Conservation (phyloP, 805 yeast species). For the Myxozyma geophila region DNA sequence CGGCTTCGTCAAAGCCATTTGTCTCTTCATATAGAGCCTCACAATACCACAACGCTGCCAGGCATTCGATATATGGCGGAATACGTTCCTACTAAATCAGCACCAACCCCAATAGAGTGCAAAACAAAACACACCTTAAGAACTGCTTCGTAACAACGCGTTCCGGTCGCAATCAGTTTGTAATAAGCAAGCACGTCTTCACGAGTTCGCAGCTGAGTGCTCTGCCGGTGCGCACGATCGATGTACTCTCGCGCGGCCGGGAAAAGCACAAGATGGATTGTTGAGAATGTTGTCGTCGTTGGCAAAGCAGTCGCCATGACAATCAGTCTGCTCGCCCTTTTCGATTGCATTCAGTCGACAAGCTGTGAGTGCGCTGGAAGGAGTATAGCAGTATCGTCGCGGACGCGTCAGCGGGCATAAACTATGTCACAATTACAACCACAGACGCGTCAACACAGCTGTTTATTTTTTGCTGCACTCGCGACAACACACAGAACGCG, state of each 20-base stretch:
- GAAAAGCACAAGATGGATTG: conserved; percentile 27
- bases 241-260: conserved; percentile 30
- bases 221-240: conserved; percentile 18
- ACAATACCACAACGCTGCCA: conserved; percentile 32
- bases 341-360: no score
- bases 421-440: background rate
- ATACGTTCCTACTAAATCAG: conserved; percentile 22
- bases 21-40: conserved; percentile 27
- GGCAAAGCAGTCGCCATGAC: conserved; percentile 5
- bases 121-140: conserved; percentile 10
- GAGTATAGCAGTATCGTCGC: background rate
- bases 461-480: background rate
- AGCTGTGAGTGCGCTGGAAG: background rate
- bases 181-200: conserved; percentile 31
- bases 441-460: conserved; percentile 2
- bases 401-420: conserved; percentile 5
- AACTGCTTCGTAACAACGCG: conserved; percentile 33
- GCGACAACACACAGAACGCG: background rate
- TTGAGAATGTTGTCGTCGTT: conserved; percentile 20
- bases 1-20: conserved; percentile 21
- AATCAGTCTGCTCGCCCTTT: no score
- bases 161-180: conserved; percentile 31
- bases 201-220: conserved; percentile 10
- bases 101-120: background rate
- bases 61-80: conserved; percentile 34